phyloP scores from a whole-genome alignment of 2,329 filamentous ascomycete species.

The Aspergillus sojae region DNA sequence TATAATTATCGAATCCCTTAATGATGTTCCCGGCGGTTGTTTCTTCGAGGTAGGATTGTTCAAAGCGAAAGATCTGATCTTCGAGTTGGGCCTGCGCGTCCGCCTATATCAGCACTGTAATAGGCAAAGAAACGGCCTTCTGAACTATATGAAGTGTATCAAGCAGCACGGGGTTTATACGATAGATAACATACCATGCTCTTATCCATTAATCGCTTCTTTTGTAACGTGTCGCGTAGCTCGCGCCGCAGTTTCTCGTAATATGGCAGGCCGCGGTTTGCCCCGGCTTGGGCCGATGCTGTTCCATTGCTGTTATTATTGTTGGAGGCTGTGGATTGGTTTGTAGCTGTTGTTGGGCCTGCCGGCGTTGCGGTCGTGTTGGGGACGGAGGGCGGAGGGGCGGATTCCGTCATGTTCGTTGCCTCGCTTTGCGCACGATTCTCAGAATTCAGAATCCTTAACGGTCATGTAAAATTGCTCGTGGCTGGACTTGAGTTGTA shows the following conservation, averaged over 20 bases:
- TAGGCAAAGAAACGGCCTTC: background rate
- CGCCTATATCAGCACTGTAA: constrained; percentile 5
- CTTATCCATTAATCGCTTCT: constrained; percentile 66
- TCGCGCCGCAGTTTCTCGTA: constrained; percentile 73
- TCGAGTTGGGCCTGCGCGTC: constrained; percentile 62
- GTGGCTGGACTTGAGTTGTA: background rate
- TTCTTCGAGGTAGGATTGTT: constrained; percentile 87
- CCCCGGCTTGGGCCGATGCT: constrained; percentile 28
- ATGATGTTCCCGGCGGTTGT: constrained; percentile 91
- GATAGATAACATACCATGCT: constrained; percentile 52
- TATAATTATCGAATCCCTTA: constrained; percentile 96
- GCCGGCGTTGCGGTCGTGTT: constrained; percentile 24
- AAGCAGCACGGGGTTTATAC: background rate
- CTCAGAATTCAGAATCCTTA: background rate
- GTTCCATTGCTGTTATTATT: constrained; percentile 21
- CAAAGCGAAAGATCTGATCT: constrained; percentile 80
- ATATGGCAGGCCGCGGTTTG: constrained; percentile 59
- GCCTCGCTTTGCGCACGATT: background rate
- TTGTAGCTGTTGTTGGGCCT: constrained; percentile 21
- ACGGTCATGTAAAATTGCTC: background rate
- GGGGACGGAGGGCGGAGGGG: constrained; percentile 33
- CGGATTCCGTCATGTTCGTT: constrained; percentile 45
- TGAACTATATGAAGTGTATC: background rate
- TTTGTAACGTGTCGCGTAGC: constrained; percentile 67
- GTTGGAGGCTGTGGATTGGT: constrained; percentile 21